Conservation (phyloP, 2,329 filamentous ascomycete species). For the Calycina herbarum region DNA sequence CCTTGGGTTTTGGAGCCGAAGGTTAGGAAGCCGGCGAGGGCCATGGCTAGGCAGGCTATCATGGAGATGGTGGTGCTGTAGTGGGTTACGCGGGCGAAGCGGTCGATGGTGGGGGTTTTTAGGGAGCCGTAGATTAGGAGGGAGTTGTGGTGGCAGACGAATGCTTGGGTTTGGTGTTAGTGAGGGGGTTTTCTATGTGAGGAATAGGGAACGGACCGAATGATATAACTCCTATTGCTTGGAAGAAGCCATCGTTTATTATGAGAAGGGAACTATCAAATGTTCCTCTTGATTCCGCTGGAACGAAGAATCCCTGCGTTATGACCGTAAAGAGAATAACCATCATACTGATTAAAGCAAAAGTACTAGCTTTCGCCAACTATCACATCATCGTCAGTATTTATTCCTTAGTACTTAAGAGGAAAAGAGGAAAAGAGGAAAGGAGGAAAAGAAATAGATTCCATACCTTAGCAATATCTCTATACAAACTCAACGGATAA, state of each 20-base stretch:
- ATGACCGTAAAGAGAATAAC: conserved; percentile 87
- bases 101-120: conserved; percentile 90
- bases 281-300: conserved; percentile 68
- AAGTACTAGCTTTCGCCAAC: conserved; percentile 92
- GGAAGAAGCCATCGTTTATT: conserved; percentile 87
- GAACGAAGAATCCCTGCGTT: conserved; percentile 76
- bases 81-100: conserved; percentile 90
- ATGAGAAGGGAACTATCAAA: conserved; percentile 69
- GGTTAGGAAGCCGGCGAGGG: conserved; percentile 83
- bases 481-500: conserved; percentile 87
- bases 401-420: neutral
- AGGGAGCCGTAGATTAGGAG: conserved; percentile 96
- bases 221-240: conserved; percentile 96
- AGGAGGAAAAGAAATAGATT: neutral
- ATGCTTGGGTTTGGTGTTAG: conserved; percentile 49
- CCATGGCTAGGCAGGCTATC: conserved; percentile 87
- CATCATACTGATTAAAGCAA: conserved; percentile 90
- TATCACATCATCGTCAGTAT: conserved; percentile 41
- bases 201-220: conserved; percentile 64
- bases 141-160: conserved; percentile 87
- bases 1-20: conserved; percentile 91
- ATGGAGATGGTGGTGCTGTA: conserved; percentile 89
- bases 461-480: conserved; percentile 91
- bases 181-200: conserved; percentile 1
- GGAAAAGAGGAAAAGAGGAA: neutral